Evolutionary conservation across 139 green algal species (phyloP).

Genomic region (Auxenochlorella pyrenoidosa): DNA sequence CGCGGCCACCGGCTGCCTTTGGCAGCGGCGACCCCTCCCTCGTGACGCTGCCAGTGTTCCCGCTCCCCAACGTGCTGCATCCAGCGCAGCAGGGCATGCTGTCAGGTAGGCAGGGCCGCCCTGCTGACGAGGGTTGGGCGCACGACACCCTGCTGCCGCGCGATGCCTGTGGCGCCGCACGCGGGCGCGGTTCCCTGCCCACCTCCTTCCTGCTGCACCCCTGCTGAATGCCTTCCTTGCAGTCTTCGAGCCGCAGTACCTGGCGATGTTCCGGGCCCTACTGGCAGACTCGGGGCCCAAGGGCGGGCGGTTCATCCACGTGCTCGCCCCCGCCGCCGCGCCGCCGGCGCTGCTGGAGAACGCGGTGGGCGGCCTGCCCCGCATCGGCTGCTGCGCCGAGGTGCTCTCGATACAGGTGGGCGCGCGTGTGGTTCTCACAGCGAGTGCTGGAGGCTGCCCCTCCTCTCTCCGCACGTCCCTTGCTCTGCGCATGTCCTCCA

Average conservation of each 20-base stretch:
- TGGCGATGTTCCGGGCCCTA: conserved; percentile 15
- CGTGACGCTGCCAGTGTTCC: not conserved
- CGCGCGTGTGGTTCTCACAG: no score
- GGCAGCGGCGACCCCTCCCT: not conserved
- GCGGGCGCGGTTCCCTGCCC: not conserved
- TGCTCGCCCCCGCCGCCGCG: not conserved
- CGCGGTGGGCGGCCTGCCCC: conserved; percentile 20
- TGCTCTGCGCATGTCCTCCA: no score
- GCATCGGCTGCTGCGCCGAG: conserved; percentile 30
- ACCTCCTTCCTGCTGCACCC: not conserved
- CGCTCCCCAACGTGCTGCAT: conserved; percentile 11
- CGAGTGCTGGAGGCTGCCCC: not conserved
- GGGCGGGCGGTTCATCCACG: conserved; percentile 35
- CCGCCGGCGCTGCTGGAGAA: conserved; percentile 30
- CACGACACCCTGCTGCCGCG: no score
- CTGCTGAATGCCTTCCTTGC: not conserved
- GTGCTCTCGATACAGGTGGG: conserved; percentile 29
- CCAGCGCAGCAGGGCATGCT: conserved; percentile 1
- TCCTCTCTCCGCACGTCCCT: no score
- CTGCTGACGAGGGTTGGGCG: no score
- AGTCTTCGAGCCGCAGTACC: conserved; percentile 37
- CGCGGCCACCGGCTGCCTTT: not conserved
- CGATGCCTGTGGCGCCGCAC: not conserved
- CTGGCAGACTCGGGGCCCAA: not conserved
- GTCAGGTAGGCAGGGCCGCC: not conserved